These are phyloP conservation scores for Kluyveromyces dobzhanskii DNA, from an alignment of 805 yeast genomes.

Conservation along the genomic window DNA sequence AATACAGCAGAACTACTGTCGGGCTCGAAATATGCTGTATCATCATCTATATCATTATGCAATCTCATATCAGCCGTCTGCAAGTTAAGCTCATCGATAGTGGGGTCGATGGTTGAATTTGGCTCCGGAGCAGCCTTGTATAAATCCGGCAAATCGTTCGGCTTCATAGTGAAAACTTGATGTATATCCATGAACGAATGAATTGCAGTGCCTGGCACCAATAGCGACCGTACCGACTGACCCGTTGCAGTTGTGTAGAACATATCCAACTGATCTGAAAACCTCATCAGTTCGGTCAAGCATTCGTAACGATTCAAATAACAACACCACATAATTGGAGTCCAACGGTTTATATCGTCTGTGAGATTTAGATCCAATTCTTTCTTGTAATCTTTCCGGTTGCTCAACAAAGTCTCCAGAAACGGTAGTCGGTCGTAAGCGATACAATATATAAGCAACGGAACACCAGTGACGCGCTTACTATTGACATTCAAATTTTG, in stretches of 20 bases:
- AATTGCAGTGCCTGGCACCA: constrained; percentile 48
- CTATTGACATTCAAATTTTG: constrained; percentile 16
- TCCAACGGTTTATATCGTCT: constrained; percentile 45
- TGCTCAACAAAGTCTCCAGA: constrained; percentile 36
- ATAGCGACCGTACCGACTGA: constrained; percentile 43
- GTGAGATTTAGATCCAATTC: constrained; percentile 39
- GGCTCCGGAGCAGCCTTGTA: constrained; percentile 9
- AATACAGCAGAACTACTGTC: constrained; percentile 1
- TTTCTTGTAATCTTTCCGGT: constrained; percentile 20
- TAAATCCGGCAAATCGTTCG: constrained; percentile 10
- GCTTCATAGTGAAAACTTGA: constrained; percentile 28
- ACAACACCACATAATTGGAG: constrained; percentile 86
- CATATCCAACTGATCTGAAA: constrained; percentile 50
- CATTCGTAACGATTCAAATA: constrained; percentile 48
- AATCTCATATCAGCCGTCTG: constrained; percentile 32
- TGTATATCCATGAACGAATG: constrained; percentile 52
- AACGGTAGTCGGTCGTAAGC: constrained; percentile 42
- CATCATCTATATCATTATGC: constrained; percentile 7
- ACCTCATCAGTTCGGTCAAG: constrained; percentile 47
- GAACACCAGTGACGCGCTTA: constrained; percentile 31
- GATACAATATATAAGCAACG: constrained; percentile 45
- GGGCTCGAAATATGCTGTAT: constrained; percentile 1
- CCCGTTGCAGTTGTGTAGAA: constrained; percentile 31
- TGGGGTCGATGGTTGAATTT: constrained; percentile 26
- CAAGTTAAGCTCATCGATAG: constrained; percentile 29